A percentile compares a stretch with the other conserved stretches of the same genome.
These are phyloP conservation scores for Nannochloropsis granulata DNA, from an alignment of 108 stramenopile genomes.

Conservation along the genomic window DNA sequence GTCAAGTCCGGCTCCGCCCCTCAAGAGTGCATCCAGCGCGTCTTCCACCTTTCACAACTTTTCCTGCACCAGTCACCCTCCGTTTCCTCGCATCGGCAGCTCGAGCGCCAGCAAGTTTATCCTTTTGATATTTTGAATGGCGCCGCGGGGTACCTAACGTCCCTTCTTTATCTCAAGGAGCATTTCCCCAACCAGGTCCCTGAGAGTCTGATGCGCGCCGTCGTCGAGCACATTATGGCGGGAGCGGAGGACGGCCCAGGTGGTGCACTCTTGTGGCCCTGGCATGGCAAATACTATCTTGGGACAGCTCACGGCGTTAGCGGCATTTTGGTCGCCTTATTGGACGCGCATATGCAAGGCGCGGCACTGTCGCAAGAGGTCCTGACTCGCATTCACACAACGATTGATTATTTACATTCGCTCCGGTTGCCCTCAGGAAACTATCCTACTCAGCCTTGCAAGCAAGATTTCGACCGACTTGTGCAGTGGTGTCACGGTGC, in stretches of 20 bases:
- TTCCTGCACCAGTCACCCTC: not conserved
- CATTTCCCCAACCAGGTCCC: not conserved
- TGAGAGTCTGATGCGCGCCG: not conserved
- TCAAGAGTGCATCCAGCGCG: not conserved
- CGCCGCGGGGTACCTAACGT: constrained; percentile 6
- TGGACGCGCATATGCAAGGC: constrained; percentile 25
- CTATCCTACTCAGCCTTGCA: constrained; percentile 23
- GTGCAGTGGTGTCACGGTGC: constrained; percentile 64
- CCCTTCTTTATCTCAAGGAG: not conserved
- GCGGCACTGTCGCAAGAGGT: not conserved
- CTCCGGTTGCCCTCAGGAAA: constrained; percentile 43
- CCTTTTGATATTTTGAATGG: constrained; percentile 1
- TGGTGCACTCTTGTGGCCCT: constrained; percentile 41
- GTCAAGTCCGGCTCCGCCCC: not conserved
- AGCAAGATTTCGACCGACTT: constrained; percentile 21
- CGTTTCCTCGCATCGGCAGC: not conserved
- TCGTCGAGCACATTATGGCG: constrained; percentile 5
- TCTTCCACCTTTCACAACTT: not conserved
- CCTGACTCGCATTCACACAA: constrained; percentile 29
- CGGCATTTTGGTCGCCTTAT: constrained; percentile 47
- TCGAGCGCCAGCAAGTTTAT: not conserved
- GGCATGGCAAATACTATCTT: constrained; percentile 49
- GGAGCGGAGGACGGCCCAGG: constrained; percentile 6
- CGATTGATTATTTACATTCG: constrained; percentile 24
- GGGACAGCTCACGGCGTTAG: constrained; percentile 54